Percentiles rank a stretch among this genome's conserved stretches.
Conservation (phyloP, 257 asterid species). For the Prunella vulgaris region DNA sequence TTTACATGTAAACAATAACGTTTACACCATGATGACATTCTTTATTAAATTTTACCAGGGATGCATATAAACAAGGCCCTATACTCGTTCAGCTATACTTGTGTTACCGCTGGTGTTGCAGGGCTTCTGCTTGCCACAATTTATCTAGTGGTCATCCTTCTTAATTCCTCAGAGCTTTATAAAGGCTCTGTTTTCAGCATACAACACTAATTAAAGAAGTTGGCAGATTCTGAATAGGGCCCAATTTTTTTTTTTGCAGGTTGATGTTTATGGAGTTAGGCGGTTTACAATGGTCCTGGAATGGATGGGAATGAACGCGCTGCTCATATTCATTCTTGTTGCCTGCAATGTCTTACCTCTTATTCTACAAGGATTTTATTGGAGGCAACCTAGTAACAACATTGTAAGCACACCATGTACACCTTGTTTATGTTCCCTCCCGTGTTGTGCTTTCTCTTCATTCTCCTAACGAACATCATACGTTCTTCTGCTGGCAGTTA, state of each 20-base stretch:
- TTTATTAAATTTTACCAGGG: constrained; percentile 31
- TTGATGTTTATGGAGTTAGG: constrained; percentile 46
- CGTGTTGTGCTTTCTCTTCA: not conserved
- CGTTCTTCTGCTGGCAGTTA: constrained; percentile 4
- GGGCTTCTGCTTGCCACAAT: constrained; percentile 53
- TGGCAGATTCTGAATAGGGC: not conserved
- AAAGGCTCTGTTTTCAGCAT: not conserved
- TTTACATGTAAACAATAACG: no score
- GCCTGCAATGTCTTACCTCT: constrained; percentile 63
- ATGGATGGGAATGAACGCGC: constrained; percentile 60
- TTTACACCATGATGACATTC: not conserved
- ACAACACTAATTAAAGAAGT: not conserved
- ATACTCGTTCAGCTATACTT: constrained; percentile 60
- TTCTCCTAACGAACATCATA: not conserved
- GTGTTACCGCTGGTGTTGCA: constrained; percentile 58
- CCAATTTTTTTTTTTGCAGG: constrained; percentile 27
- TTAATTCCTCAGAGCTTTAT: not conserved
- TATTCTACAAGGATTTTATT: constrained; percentile 54
- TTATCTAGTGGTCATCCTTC: constrained; percentile 44
- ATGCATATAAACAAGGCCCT: constrained; percentile 65
- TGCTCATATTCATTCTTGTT: constrained; percentile 46
- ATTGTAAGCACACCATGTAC: constrained; percentile 32
- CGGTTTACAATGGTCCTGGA: constrained; percentile 36
- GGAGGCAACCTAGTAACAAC: constrained; percentile 49
- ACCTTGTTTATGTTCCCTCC: not conserved